Percentiles rank a stretch among this genome's conserved stretches.
Conservation (phyloP, 345 rosid genomes). For the Hibiscus syriacus region DNA sequence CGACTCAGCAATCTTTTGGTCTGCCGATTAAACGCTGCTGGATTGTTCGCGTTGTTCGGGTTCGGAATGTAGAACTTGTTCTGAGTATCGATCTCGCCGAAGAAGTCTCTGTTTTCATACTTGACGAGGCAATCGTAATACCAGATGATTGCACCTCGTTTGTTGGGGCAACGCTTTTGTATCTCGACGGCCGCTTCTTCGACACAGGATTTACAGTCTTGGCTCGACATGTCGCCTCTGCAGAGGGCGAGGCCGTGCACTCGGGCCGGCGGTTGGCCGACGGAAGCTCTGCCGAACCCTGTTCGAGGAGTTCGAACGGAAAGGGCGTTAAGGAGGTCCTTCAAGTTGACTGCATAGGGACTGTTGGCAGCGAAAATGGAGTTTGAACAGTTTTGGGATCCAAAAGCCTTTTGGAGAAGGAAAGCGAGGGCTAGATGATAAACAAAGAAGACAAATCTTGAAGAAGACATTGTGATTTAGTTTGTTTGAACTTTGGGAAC, state of each 20-base stretch:
- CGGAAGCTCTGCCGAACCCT: conserved; percentile 33
- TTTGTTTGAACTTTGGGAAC: not conserved
- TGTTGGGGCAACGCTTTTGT: conserved; percentile 33
- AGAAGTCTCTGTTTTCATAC: conserved; percentile 40
- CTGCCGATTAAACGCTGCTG: conserved; percentile 28
- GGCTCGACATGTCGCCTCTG: conserved; percentile 39
- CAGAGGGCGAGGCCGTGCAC: conserved; percentile 51
- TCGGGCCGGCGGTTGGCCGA: conserved; percentile 26
- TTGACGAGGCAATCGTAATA: conserved; percentile 56
- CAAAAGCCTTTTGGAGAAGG: conserved; percentile 23
- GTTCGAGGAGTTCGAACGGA: conserved; percentile 29
- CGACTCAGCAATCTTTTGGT: conserved; percentile 30
- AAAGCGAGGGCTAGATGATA: conserved; percentile 8
- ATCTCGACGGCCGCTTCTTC: conserved; percentile 35
- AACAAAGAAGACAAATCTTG: conserved; percentile 2
- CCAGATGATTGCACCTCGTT: conserved; percentile 40
- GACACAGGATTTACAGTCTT: conserved; percentile 41
- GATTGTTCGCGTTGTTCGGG: conserved; percentile 27
- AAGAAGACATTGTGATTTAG: conserved; percentile 9
- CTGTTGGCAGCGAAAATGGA: conserved; percentile 29
- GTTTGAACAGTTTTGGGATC: conserved; percentile 33
- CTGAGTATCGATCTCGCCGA: conserved; percentile 37
- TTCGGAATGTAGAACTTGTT: conserved; percentile 33
- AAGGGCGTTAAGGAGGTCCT: conserved; percentile 26
- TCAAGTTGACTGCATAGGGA: conserved; percentile 35